phyloP scores from a whole-genome alignment of 176 grass and related monocot genomes.

The Oryza australiensis region DNA sequence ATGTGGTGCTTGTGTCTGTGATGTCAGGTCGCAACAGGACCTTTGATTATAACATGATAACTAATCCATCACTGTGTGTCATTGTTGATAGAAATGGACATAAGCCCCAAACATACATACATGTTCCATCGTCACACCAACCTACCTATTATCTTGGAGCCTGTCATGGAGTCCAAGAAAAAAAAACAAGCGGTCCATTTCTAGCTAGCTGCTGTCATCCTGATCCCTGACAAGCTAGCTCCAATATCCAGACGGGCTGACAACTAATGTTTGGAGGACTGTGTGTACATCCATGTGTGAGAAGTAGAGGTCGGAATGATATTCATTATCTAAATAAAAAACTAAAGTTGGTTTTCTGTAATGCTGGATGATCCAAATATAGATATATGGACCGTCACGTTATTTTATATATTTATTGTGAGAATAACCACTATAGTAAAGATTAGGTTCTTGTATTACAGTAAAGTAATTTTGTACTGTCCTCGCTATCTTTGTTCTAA shows the following conservation, averaged over 20 bases:
- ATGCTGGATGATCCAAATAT: background rate
- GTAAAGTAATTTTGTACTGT: too few species aligned
- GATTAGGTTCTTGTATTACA: too few species aligned
- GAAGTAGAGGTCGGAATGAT: too few species aligned
- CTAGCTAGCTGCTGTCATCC: background rate
- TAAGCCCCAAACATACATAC: background rate
- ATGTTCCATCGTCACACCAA: conserved; percentile 19
- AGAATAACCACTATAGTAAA: background rate
- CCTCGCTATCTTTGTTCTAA: too few species aligned
- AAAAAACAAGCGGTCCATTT: background rate
- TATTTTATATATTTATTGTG: background rate
- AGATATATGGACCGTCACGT: background rate
- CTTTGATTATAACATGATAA: conserved; percentile 12
- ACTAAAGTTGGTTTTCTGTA: background rate
- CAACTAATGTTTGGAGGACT: too few species aligned
- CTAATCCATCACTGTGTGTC: background rate
- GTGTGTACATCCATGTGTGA: too few species aligned
- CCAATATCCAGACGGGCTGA: too few species aligned
- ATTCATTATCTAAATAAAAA: too few species aligned
- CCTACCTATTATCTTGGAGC: conserved; percentile 4
- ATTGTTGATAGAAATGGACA: background rate
- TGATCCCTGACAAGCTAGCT: too few species aligned
- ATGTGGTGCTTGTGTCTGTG: background rate
- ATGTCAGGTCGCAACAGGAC: background rate
- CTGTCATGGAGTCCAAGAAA: background rate